Percentiles rank a stretch among this genome's conserved stretches.
These are phyloP conservation scores for Phytophthora capsici DNA, from an alignment of 352 stramenopile genomes.

Conservation along the genomic window DNA sequence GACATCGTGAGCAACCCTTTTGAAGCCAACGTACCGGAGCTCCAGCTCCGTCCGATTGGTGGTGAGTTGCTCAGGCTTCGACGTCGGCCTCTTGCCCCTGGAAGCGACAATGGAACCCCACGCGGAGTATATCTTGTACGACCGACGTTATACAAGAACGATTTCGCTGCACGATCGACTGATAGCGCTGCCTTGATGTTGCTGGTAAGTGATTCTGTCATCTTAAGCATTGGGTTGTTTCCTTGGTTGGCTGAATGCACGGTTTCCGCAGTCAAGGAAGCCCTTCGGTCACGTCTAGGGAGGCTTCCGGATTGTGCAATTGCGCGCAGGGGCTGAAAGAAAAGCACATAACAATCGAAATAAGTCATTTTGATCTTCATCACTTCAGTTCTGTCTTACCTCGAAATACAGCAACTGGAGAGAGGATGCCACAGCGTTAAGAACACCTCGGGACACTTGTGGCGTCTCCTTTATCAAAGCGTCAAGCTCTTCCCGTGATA, in stretches of 20 bases:
- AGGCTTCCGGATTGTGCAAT: slow-evolving; percentile 75
- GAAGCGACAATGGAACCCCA: slow-evolving; percentile 39
- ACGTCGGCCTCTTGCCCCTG: slow-evolving; percentile 42
- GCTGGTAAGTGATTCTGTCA: slow-evolving; percentile 60
- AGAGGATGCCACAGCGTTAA: slow-evolving; percentile 80
- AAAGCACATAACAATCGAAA: not conserved
- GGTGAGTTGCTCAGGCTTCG: slow-evolving; percentile 47
- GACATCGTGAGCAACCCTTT: slow-evolving; percentile 45
- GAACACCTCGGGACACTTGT: slow-evolving; percentile 73
- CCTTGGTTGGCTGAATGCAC: slow-evolving; percentile 22
- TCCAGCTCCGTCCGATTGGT: slow-evolving; percentile 32
- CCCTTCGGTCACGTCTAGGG: slow-evolving; percentile 54
- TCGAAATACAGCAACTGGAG: slow-evolving; percentile 83
- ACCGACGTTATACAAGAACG: slow-evolving; percentile 77
- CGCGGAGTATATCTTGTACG: slow-evolving; percentile 45
- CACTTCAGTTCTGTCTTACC: slow-evolving; percentile 33
- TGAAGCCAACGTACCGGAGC: slow-evolving; percentile 24
- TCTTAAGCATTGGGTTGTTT: slow-evolving; percentile 51
- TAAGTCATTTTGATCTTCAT: too few species aligned
- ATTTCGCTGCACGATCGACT: slow-evolving; percentile 71
- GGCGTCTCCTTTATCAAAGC: slow-evolving; percentile 76
- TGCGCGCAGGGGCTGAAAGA: slow-evolving; percentile 55
- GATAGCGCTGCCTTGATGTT: slow-evolving; percentile 77
- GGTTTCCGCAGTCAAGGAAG: slow-evolving; percentile 36
- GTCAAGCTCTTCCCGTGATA: slow-evolving; percentile 72